These are phyloP conservation scores for Penicillium canariense DNA, from an alignment of 495 filamentous ascomycete species.

Conservation along the genomic window DNA sequence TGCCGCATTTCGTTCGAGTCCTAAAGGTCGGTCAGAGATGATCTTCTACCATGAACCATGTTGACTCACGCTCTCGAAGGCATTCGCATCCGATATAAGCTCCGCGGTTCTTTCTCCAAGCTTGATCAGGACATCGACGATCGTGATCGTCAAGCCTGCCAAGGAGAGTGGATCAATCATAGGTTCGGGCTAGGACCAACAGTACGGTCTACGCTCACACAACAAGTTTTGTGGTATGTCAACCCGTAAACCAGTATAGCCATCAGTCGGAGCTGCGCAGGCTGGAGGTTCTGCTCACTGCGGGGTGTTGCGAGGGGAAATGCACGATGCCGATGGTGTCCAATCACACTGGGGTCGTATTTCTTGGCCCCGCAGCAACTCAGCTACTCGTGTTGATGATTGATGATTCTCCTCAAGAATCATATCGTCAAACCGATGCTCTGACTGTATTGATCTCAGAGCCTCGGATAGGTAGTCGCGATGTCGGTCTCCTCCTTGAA, in stretches of 20 bases:
- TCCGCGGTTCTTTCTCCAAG: neutral
- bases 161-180: slow-evolving; percentile 6
- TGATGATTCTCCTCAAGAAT: too few relatives aligned
- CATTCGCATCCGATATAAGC: neutral
- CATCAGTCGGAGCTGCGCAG: neutral
- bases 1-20: slow-evolving; percentile 1
- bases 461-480: neutral
- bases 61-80: slow-evolving; percentile 1
- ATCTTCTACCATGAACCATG: neutral
- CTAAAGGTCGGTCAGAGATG: neutral
- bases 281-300: neutral
- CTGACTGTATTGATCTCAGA: neutral
- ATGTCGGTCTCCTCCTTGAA: neutral
- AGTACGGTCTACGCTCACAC: neutral
- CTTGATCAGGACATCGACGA: slow-evolving; percentile 4
- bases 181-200: neutral
- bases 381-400: neutral
- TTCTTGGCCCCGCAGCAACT: neutral
- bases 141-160: neutral
- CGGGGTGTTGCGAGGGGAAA: neutral
- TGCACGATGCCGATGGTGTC: neutral
- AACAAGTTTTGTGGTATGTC: neutral
- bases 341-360: neutral
- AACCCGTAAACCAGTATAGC: neutral
- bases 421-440: neutral